Base-by-base conservation (phyloP, 1,284 basidiomycete genomes). In the Ceraceosorus bombacis region DNA sequence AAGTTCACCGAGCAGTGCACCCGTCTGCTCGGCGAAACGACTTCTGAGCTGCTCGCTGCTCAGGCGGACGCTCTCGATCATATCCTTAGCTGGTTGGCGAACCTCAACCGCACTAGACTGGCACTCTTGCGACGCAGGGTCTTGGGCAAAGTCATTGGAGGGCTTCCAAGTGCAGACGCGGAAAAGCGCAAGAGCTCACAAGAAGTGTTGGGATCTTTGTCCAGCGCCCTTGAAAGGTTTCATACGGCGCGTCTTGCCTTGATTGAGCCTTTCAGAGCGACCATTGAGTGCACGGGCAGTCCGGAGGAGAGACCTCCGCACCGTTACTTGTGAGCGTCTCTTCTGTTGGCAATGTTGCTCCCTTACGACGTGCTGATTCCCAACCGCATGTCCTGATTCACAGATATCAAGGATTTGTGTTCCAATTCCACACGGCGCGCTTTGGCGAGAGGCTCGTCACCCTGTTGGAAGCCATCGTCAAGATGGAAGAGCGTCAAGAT, bases 381-480 rank as follows among this genome's bases (percentile, higher is more conserved):
- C 27, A 27, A 27, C 1, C 27, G 3, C 27, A 27, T 27, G 27
- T 27, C 27, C 27, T 27, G 27, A 27, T 27, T 27, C 78, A 80
- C 59, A 73, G 80, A 17, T 81, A 80, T 1, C 85, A 66, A 82
- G 85, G 51, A 81, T 89, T 81, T 81, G 82, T 88, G 27, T 90
- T 88, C 71, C 87, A 89, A 67, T 86, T 85, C 51, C 62, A 71
- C 49, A 61, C 65, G 0, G 61, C 68, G 54, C 53, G 49, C 50
- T 70, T 70, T 41, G 61, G 65, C 5, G 61, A 65, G 39, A 50
- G 64, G 5, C 53, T 69, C 58, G 51, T 73, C 36, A 54, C 49
- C 9, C 83, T 87, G 68, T 68, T 88, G 41, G 82, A 85, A 61
- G 82, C 83, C 48, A 82, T 88, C 57, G 80, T 84, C 51, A 73